These are phyloP conservation scores for Entelexis sorbosivorans DNA, from an alignment of 1,139 yeast species.

Conservation along the genomic window DNA sequence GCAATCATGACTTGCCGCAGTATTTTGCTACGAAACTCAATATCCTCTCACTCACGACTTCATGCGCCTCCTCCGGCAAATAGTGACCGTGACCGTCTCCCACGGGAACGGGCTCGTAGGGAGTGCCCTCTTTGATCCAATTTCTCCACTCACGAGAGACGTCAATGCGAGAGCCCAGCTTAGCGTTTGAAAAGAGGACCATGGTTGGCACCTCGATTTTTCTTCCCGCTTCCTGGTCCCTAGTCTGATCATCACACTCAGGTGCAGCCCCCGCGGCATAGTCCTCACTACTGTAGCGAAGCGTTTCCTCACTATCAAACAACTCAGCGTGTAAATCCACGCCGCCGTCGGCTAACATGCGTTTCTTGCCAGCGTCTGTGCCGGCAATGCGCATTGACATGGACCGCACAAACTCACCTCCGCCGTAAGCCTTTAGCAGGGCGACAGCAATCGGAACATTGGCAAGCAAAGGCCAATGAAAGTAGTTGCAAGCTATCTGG, in stretches of 20 bases:
- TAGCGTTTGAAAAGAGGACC: background rate
- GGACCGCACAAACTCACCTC: background rate
- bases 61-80: background rate
- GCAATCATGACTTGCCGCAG: no score
- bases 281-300: background rate
- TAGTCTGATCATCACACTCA: background rate
- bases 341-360: background rate
- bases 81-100: conserved; percentile 1
- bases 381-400: background rate
- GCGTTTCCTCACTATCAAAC: background rate
- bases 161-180: background rate
- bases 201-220: background rate
- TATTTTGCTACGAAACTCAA: background rate
- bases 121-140: conserved; percentile 1
- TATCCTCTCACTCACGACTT: background rate
- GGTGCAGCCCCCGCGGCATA: conserved; percentile 2
- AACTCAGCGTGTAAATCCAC: background rate
- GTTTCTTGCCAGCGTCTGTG: background rate
- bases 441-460: background rate
- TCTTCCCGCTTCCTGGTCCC: background rate
- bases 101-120: background rate
- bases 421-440: background rate
- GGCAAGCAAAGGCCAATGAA: conserved; percentile 1
- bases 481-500: background rate
- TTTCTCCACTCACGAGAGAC: background rate